Percentiles rank a stretch among this genome's conserved stretches.
Evolutionary conservation across 2,329 filamentous ascomycete species (phyloP).

Genomic region (Nothopassalora personata): DNA sequence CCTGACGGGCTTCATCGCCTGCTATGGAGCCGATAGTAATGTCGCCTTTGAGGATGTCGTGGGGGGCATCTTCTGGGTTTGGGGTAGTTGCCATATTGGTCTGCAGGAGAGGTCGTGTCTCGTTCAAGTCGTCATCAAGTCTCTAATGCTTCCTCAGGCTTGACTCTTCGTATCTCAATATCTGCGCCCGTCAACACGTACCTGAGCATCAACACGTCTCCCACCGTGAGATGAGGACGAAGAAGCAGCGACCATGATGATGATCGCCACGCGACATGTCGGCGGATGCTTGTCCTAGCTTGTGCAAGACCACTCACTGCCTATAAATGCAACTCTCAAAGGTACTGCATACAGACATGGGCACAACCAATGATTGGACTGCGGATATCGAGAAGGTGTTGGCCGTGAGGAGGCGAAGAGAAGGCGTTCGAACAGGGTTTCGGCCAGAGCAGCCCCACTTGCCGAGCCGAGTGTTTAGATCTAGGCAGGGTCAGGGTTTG

Average conservation of each 20-base stretch:
- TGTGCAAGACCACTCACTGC: neutral
- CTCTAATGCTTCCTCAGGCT: neutral
- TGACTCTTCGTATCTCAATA: neutral
- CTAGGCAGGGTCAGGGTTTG: too few relatives aligned
- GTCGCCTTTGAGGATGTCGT: conserved; percentile 20
- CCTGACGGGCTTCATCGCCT: conserved; percentile 25
- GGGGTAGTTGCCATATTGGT: neutral
- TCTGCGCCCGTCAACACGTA: neutral
- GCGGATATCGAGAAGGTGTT: neutral
- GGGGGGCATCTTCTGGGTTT: neutral
- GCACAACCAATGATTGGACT: neutral
- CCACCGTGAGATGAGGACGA: neutral
- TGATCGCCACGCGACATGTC: neutral
- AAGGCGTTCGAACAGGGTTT: neutral
- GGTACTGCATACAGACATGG: neutral
- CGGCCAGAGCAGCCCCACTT: neutral
- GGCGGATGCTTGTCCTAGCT: neutral
- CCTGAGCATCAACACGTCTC: neutral
- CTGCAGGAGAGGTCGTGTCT: neutral
- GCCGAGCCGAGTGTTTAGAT: too few relatives aligned
- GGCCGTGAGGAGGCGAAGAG: neutral
- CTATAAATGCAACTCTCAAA: neutral
- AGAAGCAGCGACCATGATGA: neutral
- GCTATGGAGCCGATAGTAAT: conserved; percentile 25
- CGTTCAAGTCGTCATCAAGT: neutral